Evolutionary conservation across 345 rosid genomes (phyloP).

Genomic region (Citrus reticulata): DNA sequence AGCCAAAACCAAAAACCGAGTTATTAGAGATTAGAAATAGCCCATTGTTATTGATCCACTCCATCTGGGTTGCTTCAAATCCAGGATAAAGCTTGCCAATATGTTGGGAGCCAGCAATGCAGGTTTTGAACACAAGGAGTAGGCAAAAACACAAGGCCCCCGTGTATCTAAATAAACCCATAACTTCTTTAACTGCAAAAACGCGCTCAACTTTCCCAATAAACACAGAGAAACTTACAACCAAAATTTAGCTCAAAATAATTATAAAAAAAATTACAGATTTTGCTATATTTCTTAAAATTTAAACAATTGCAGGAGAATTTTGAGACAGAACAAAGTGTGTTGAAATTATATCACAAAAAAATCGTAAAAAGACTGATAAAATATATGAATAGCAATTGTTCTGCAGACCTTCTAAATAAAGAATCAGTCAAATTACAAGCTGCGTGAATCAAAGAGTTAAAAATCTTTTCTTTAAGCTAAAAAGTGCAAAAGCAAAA

Average conservation of each 20-base stretch:
- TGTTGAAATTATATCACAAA: not conserved
- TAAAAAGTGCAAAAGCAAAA: conserved; percentile 10
- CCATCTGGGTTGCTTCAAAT: conserved; percentile 39
- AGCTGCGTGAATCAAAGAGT: not conserved
- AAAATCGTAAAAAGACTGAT: not conserved
- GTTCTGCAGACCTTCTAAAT: not conserved
- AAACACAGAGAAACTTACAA: not conserved
- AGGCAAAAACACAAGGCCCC: conserved; percentile 21
- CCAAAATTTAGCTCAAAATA: not conserved
- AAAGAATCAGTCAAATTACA: not conserved
- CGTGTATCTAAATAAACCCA: conserved; percentile 16
- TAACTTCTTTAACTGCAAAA: conserved; percentile 13
- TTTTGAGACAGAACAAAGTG: not conserved
- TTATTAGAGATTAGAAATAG: conserved; percentile 36
- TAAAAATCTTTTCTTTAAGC: not conserved
- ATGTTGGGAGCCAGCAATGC: conserved; percentile 12
- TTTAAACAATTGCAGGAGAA: not conserved
- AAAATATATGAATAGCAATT: not conserved
- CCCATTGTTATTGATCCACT: conserved; percentile 34
- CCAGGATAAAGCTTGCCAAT: conserved; percentile 43
- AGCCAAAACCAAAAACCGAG: conserved; percentile 38
- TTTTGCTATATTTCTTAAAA: not conserved
- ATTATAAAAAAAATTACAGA: not conserved
- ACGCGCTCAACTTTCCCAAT: not conserved
- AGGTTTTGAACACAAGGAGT: conserved; percentile 15